These are phyloP conservation scores for Sclerotinia borealis DNA, from an alignment of 2,329 filamentous ascomycete species.

Conservation along the genomic window DNA sequence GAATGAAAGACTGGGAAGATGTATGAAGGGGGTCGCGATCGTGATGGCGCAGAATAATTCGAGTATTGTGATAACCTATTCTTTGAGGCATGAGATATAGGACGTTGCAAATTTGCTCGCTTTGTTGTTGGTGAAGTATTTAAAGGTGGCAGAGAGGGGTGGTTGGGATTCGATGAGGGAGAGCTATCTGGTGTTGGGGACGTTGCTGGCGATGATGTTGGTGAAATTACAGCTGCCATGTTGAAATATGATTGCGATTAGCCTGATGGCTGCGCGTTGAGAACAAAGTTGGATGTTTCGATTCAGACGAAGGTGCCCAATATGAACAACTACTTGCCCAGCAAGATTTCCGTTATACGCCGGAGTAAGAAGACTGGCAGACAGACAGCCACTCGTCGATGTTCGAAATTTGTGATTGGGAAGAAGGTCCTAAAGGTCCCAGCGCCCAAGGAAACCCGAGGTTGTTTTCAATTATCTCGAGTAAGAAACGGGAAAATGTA, in stretches of 20 bases:
- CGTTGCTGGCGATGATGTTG: conserved; percentile 44
- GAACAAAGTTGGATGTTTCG: neutral
- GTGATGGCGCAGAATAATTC: conserved; percentile 56
- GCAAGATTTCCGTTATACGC: conserved; percentile 24
- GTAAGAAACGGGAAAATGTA: neutral
- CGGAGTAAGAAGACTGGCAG: conserved; percentile 6
- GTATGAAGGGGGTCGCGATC: conserved; percentile 75
- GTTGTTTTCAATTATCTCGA: neutral
- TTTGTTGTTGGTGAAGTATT: conserved; percentile 49
- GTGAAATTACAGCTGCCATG: conserved; percentile 48
- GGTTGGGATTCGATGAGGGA: conserved; percentile 42
- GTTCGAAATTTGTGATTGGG: neutral
- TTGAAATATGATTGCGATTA: conserved; percentile 15
- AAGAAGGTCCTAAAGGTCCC: neutral
- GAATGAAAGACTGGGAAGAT: conserved; percentile 80
- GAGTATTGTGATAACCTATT: conserved; percentile 83
- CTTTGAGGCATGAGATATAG: conserved; percentile 71
- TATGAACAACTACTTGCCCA: conserved; percentile 26
- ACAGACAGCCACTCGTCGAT: neutral
- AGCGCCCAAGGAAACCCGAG: neutral
- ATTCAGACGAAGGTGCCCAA: conserved; percentile 5
- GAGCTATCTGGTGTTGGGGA: conserved; percentile 46
- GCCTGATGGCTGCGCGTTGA: neutral
- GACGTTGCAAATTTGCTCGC: conserved; percentile 55
- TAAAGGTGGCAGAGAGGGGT: conserved; percentile 49